Evolutionary conservation across 2,329 filamentous ascomycete species (phyloP), one percentile per base, ranked within the genome.

Genomic region (Hymenoscyphus albidus): DNA sequence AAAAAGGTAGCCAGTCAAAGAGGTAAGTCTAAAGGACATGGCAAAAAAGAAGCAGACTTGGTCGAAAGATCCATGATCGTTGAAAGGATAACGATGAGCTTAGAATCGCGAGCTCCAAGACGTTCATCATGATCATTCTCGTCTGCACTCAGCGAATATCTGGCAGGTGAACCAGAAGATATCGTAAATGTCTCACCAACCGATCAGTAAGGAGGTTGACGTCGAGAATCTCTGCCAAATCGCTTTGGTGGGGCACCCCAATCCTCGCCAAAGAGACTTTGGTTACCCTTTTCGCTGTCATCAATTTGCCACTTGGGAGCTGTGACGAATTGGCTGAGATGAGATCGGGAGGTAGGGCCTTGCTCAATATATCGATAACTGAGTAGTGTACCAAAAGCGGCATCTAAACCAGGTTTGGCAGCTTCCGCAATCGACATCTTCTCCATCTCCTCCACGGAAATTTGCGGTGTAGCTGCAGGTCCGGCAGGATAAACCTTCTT

Each of bases 211-310:
- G 22, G 39, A 12, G 16, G 42, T 27, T 64, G 62, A 18, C 58
- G 58, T 39, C 58, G 48, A 14, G 48, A 48, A 39, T 64, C 62
- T 38, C 62, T 18, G 18, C 58, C 62, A 44, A 56, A 64, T 31
- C 62, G 32, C 57, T 63, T 63, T 55, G 58, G 58, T 57, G 61
- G 64, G 13, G 60, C 60, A 61, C 72, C 71, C 71, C 70, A 73
- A 58, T 73, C 71, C 51, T 75, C 71, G 2, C 73, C 73, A 66
- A 74, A 76, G 55, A 70, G 66, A 38, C 65, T 72, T 2, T 66
- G 61, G 35, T 73, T 74, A 16, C 73, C 74, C 32, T 69, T 64
- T 13, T 65, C 58, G 18, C 62, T 70, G 3, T 56, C 42, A 63
- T 76, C 74, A 58, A 76, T 69, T 5, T 69, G 65, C 55, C 67